Evolutionary conservation across 352 stramenopile species (phyloP).

Genomic region (Peronospora farinosa): DNA sequence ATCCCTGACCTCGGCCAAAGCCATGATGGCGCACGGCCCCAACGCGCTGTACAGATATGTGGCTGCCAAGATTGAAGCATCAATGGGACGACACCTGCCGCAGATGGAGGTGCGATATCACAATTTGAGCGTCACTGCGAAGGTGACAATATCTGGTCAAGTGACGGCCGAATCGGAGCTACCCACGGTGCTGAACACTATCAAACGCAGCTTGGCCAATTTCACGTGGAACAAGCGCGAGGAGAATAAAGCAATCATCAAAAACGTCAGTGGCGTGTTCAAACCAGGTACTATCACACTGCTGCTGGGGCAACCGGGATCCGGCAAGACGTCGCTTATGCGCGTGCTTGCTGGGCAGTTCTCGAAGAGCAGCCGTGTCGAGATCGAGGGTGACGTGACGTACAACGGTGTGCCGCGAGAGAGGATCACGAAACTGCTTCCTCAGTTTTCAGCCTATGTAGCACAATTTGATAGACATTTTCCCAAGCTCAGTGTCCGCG

Average conservation of each 20-base stretch:
- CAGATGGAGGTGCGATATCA: conserved; percentile 59
- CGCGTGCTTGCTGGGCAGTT: conserved; percentile 42
- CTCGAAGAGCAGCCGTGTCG: conserved; percentile 29
- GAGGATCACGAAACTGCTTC: conserved; percentile 33
- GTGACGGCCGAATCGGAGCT: conserved; percentile 20
- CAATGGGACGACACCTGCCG: conserved; percentile 36
- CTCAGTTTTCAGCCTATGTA: conserved; percentile 47
- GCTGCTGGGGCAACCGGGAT: conserved; percentile 23
- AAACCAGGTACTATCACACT: conserved; percentile 33
- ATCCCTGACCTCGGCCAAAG: neutral
- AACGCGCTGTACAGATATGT: conserved; percentile 37
- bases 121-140: conserved; percentile 41
- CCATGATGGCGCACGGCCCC: conserved; percentile 34
- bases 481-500: conserved; percentile 38
- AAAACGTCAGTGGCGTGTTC: conserved; percentile 30
- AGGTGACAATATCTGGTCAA: conserved; percentile 32
- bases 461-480: conserved; percentile 37
- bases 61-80: conserved; percentile 30
- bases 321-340: conserved; percentile 28
- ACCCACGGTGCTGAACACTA: conserved; percentile 44
- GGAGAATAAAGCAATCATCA: conserved; percentile 26
- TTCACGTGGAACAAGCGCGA: conserved; percentile 26
- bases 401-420: conserved; percentile 38
- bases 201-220: conserved; percentile 27
- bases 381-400: conserved; percentile 34